Conservation (phyloP, 345 rosid species). For the Aquilaria yunnanensis region DNA sequence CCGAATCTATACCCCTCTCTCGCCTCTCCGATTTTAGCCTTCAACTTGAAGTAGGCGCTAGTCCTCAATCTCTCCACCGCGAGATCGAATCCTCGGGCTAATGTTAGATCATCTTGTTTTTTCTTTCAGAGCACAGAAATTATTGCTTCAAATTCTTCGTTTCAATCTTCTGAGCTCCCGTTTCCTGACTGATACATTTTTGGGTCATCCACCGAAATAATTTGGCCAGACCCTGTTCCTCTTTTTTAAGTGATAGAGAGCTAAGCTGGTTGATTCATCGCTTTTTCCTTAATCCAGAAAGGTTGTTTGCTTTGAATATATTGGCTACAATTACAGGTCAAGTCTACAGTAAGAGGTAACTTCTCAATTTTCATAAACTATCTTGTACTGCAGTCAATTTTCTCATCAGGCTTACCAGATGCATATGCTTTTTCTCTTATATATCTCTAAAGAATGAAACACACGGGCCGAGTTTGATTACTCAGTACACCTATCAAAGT, state of each 20-base stretch:
- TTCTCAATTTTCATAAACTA: no score
- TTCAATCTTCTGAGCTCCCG: conserved; percentile 22
- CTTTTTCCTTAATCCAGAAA: conserved; percentile 9
- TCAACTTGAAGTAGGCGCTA: conserved; percentile 10
- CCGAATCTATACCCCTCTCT: background rate
- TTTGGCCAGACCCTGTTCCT: conserved; percentile 17
- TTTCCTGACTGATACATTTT: conserved; percentile 25
- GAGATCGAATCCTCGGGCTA: conserved; percentile 14
- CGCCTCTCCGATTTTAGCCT: conserved; percentile 6
- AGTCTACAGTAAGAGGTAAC: no score
- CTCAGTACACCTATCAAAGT: no score
- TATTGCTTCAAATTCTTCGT: conserved; percentile 20
- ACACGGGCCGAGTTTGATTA: no score
- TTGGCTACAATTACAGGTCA: no score
- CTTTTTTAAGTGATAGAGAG: background rate
- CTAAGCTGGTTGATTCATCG: background rate
- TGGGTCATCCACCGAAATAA: conserved; percentile 18
- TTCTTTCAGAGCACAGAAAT: background rate
- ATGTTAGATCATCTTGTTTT: background rate
- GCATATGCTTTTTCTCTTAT: no score
- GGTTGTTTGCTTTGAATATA: background rate
- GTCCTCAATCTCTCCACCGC: background rate
- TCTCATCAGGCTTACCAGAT: no score
- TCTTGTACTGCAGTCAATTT: no score
- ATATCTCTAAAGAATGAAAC: no score